phyloP scores from a whole-genome alignment of 495 filamentous ascomycete species.

The Penicillium riverlandense region DNA sequence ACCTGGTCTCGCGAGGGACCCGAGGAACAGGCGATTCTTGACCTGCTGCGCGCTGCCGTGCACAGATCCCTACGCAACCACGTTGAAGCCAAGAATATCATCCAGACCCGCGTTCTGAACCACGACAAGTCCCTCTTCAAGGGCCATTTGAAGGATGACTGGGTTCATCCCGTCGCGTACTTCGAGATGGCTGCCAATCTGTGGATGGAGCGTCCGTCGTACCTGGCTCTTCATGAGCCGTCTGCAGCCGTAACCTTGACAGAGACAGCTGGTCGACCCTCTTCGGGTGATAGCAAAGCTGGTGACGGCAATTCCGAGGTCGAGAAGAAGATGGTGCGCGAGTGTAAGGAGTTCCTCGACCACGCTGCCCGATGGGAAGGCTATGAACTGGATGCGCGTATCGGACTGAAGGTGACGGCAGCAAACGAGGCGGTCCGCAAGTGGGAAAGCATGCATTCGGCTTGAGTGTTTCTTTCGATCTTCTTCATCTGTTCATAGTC shows the following conservation, averaged over 20 bases:
- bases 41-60: conserved; percentile 60
- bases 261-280: neutral
- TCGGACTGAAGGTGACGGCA: conserved; percentile 79
- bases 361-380: conserved; percentile 78
- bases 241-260: conserved; percentile 9
- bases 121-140: conserved; percentile 66
- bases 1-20: conserved; percentile 49
- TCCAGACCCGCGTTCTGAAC: conserved; percentile 52
- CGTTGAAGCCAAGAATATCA: conserved; percentile 54
- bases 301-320: conserved; percentile 19
- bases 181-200: conserved; percentile 83
- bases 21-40: conserved; percentile 70
- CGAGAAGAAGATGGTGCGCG: conserved; percentile 47
- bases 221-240: conserved; percentile 22
- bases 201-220: conserved; percentile 58
- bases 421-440: conserved; percentile 70
- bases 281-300: conserved; percentile 1
- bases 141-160: conserved; percentile 70
- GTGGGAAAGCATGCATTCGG: conserved; percentile 41
- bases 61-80: conserved; percentile 53
- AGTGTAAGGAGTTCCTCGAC: conserved; percentile 67
- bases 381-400: conserved; percentile 79
- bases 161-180: conserved; percentile 69
- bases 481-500: conserved; percentile 1
- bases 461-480: neutral